Conservation (phyloP, 2,329 filamentous ascomycete species). For the Aspergillus sp. region DNA sequence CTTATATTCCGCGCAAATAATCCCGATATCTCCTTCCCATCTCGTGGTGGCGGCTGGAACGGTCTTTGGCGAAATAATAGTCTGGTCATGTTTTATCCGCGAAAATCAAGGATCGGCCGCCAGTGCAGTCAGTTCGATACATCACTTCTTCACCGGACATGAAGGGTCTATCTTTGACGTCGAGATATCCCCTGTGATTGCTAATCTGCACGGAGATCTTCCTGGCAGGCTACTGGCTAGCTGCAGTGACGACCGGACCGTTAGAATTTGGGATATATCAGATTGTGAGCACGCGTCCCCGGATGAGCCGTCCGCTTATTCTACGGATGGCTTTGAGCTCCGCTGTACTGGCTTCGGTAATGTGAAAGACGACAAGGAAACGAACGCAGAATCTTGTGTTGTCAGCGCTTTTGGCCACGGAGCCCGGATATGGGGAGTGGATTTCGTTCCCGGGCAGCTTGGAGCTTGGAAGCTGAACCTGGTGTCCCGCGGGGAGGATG, state of each 20-base stretch:
- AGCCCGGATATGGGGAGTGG: constrained; percentile 86
- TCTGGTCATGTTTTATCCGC: constrained; percentile 70
- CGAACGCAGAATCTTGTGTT: constrained; percentile 51
- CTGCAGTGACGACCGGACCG: constrained; percentile 91
- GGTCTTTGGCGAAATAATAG: constrained; percentile 88
- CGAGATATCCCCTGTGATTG: constrained; percentile 64
- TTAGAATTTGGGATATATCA: constrained; percentile 83
- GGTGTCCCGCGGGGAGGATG: constrained; percentile 83
- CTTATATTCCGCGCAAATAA: constrained; percentile 78
- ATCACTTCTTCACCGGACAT: constrained; percentile 66
- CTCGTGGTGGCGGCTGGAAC: constrained; percentile 84
- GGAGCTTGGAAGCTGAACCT: constrained; percentile 48
- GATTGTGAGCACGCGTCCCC: constrained; percentile 42
- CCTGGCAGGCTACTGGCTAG: constrained; percentile 71
- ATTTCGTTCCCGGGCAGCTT: constrained; percentile 54
- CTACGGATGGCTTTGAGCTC: constrained; percentile 36
- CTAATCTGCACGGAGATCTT: constrained; percentile 34
- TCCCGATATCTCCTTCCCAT: constrained; percentile 57
- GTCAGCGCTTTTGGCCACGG: constrained; percentile 80
- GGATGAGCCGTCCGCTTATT: constrained; percentile 36
- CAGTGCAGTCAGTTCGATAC: constrained; percentile 41
- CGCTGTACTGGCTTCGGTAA: constrained; percentile 66
- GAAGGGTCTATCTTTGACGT: constrained; percentile 95
- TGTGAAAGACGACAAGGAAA: constrained; percentile 32
- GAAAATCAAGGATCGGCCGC: constrained; percentile 10